phyloP scores from a whole-genome alignment of 257 asterid species.

The Solanum chiquidenum region DNA sequence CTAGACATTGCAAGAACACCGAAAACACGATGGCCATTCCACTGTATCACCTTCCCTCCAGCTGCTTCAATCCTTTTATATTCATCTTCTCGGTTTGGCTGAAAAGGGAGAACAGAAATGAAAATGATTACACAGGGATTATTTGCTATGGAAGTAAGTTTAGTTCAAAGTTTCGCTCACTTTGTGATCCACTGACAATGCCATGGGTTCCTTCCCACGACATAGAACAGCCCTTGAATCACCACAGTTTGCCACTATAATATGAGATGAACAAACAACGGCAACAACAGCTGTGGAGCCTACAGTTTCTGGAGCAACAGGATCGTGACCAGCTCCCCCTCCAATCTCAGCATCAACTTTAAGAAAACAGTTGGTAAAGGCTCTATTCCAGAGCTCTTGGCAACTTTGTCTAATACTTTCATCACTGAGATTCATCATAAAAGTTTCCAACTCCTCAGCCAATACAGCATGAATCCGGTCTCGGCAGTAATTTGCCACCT shows the following conservation, averaged over 20 bases:
- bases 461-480: slow-evolving; percentile 66
- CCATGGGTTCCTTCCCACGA: slow-evolving; percentile 76
- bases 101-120: background rate
- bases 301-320: slow-evolving; percentile 83
- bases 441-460: slow-evolving; percentile 50
- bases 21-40: slow-evolving; percentile 97
- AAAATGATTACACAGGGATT: background rate
- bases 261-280: slow-evolving; percentile 85
- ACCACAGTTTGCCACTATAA: slow-evolving; percentile 85
- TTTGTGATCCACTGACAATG: slow-evolving; percentile 82
- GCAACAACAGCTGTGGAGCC: slow-evolving; percentile 95
- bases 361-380: slow-evolving; percentile 54
- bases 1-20: slow-evolving; percentile 99
- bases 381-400: slow-evolving; percentile 67
- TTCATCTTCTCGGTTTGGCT: slow-evolving; percentile 97
- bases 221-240: slow-evolving; percentile 95
- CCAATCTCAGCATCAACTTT: slow-evolving; percentile 81
- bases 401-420: slow-evolving; percentile 14
- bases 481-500: slow-evolving; percentile 90
- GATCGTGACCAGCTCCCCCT: slow-evolving; percentile 38
- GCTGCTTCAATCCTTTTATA: slow-evolving; percentile 88
- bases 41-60: slow-evolving; percentile 96
- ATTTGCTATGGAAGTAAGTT: background rate
- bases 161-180: slow-evolving; percentile 21
- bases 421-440: slow-evolving; percentile 20